phyloP scores from a whole-genome alignment of 306 rosid genomes.

The Rosa rugosa region DNA sequence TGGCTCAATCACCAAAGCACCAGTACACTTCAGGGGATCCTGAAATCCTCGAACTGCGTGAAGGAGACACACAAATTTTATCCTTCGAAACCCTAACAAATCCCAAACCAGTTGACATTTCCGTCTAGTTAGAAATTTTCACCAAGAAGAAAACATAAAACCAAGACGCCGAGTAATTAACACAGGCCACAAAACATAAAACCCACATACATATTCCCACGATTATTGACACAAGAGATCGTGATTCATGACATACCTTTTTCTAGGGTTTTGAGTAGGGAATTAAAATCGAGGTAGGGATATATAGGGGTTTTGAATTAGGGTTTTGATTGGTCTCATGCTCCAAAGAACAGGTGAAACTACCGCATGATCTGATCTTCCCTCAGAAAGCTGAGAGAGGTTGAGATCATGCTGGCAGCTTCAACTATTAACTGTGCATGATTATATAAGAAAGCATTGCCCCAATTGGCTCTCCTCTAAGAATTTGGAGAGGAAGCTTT shows the following conservation, averaged over 20 bases:
- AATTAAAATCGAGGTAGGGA: background rate
- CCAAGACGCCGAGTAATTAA: background rate
- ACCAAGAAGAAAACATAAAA: background rate
- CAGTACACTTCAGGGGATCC: background rate
- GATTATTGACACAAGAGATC: background rate
- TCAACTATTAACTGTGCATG: slow-evolving; percentile 74
- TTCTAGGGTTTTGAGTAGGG: background rate
- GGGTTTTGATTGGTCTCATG: slow-evolving; percentile 40
- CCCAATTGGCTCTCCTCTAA: background rate
- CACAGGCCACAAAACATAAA: background rate
- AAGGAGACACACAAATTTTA: background rate
- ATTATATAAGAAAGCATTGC: slow-evolving; percentile 8
- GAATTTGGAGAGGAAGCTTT: background rate
- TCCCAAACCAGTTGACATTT: background rate
- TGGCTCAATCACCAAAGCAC: background rate
- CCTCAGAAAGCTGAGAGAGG: slow-evolving; percentile 53
- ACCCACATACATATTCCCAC: background rate
- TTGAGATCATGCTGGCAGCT: slow-evolving; percentile 99
- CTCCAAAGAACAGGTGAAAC: slow-evolving; percentile 92
- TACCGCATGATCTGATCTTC: slow-evolving; percentile 98
- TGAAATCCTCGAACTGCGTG: background rate
- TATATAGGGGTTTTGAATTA: background rate
- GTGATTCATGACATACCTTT: background rate
- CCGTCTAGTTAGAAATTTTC: background rate
- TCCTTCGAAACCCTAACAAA: slow-evolving; percentile 6